phyloP scores from a whole-genome alignment of 306 rosid species.

The Vigna reflexopilosa region DNA sequence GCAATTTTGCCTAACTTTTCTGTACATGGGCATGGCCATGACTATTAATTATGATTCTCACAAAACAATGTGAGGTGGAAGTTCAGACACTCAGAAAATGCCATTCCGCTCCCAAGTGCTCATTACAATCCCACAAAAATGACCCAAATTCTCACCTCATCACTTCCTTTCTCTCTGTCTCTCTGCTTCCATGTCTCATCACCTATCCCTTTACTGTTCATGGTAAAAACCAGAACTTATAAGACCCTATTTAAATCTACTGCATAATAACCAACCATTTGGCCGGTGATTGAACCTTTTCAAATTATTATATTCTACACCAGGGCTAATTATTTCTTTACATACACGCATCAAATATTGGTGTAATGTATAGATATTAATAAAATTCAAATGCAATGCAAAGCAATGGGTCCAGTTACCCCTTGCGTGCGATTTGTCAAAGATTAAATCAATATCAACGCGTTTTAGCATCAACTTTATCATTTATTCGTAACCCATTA shows the following conservation, averaged over 20 bases:
- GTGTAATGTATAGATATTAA: background rate
- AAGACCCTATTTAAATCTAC: slow-evolving; percentile 41
- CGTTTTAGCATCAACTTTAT: slow-evolving; percentile 53
- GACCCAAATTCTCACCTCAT: slow-evolving; percentile 31
- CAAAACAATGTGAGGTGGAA: slow-evolving; percentile 51
- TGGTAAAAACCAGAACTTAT: slow-evolving; percentile 39
- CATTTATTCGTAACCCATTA: slow-evolving; percentile 27
- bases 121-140: slow-evolving; percentile 44
- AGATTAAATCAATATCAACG: slow-evolving; percentile 60
- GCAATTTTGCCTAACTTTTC: slow-evolving; percentile 50
- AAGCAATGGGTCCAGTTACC: slow-evolving; percentile 51
- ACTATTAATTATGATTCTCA: slow-evolving; percentile 54
- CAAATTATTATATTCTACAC: slow-evolving; percentile 40
- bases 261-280: background rate
- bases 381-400: slow-evolving; percentile 43
- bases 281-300: slow-evolving; percentile 45
- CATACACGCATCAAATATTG: slow-evolving; percentile 8
- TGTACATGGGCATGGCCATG: slow-evolving; percentile 51
- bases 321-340: slow-evolving; percentile 25
- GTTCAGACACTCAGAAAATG: slow-evolving; percentile 51
- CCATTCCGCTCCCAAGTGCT: slow-evolving; percentile 50
- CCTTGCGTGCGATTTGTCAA: slow-evolving; percentile 70
- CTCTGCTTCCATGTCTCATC: slow-evolving; percentile 35
- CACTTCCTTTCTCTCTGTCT: slow-evolving; percentile 35
- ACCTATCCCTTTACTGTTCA: slow-evolving; percentile 37